These are phyloP conservation scores for Pythium aquatile DNA, from an alignment of 352 stramenopile genomes.

Conservation along the genomic window DNA sequence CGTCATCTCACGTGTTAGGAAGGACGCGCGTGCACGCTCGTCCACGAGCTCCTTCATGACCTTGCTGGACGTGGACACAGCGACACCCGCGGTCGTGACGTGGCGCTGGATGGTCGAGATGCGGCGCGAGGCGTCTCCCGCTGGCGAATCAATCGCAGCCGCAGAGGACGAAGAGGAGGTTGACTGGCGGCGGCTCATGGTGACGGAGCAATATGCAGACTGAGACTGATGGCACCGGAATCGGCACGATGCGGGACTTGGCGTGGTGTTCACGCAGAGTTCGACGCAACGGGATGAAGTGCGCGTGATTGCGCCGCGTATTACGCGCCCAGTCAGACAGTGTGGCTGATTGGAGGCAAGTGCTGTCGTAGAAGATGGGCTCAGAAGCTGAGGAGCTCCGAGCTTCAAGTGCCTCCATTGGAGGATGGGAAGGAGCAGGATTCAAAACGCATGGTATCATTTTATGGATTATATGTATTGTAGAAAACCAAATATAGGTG, in stretches of 20 bases:
- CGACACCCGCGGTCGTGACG: slow-evolving; percentile 29
- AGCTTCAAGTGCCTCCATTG: slow-evolving; percentile 5
- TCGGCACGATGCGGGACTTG: neutral
- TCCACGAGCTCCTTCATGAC: slow-evolving; percentile 46
- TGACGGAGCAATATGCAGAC: neutral
- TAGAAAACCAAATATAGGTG: neutral
- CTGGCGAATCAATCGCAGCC: neutral
- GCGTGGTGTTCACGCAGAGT: slow-evolving; percentile 3
- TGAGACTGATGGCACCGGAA: neutral
- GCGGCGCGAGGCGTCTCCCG: slow-evolving; percentile 25
- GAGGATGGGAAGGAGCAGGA: neutral
- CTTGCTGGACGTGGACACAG: slow-evolving; percentile 41
- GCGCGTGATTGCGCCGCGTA: slow-evolving; percentile 2
- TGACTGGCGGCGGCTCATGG: slow-evolving; percentile 10
- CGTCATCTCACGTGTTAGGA: slow-evolving; percentile 54
- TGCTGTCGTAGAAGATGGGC: neutral
- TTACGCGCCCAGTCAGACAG: slow-evolving; percentile 1
- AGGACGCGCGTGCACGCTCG: slow-evolving; percentile 49
- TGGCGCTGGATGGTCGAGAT: slow-evolving; percentile 55
- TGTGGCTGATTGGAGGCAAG: neutral
- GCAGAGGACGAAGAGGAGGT: neutral
- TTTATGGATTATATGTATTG: neutral
- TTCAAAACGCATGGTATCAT: neutral
- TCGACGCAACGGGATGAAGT: neutral
- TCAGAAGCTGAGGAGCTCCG: slow-evolving; percentile 4